Evolutionary conservation across 164 flowering plant genomes (phyloP).

Genomic region (Akebia trifoliata): DNA sequence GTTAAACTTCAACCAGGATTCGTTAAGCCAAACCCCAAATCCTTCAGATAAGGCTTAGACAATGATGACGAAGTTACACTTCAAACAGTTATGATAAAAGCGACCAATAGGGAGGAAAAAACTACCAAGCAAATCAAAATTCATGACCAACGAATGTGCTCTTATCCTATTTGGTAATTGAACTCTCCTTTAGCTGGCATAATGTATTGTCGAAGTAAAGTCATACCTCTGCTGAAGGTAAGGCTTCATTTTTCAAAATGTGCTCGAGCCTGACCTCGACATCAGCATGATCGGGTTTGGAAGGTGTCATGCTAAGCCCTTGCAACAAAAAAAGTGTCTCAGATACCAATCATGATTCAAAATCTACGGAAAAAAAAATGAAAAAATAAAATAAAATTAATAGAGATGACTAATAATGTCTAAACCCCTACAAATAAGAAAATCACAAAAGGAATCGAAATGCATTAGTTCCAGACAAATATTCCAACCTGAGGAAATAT

Average conservation of each 20-base stretch:
- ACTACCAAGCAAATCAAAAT: too few species aligned
- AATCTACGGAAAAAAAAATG: not conserved
- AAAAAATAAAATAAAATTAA: too few species aligned
- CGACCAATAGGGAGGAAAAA: too few species aligned
- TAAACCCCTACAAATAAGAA: not conserved
- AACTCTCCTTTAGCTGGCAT: too few species aligned
- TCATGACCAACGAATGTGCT: not conserved
- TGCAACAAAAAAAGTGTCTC: constrained; percentile 15
- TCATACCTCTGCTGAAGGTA: constrained; percentile 51
- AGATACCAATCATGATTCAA: constrained; percentile 3
- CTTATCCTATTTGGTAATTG: too few species aligned
- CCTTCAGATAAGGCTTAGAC: too few species aligned
- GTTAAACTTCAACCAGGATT: too few species aligned
- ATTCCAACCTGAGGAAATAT: constrained; percentile 52
- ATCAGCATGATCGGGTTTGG: constrained; percentile 31
- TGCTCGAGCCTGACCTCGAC: constrained; percentile 34
- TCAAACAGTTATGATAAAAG: too few species aligned
- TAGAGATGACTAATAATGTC: not conserved
- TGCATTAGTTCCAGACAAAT: constrained; percentile 3
- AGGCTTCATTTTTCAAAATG: constrained; percentile 28
- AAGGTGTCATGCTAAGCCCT: constrained; percentile 48
- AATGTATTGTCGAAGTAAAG: too few species aligned
- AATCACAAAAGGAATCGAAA: not conserved
- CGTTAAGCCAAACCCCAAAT: too few species aligned
- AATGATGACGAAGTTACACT: too few species aligned